Base-by-base conservation (phyloP, 2,329 filamentous ascomycete genomes). In the Fonsecaea nubica region DNA sequence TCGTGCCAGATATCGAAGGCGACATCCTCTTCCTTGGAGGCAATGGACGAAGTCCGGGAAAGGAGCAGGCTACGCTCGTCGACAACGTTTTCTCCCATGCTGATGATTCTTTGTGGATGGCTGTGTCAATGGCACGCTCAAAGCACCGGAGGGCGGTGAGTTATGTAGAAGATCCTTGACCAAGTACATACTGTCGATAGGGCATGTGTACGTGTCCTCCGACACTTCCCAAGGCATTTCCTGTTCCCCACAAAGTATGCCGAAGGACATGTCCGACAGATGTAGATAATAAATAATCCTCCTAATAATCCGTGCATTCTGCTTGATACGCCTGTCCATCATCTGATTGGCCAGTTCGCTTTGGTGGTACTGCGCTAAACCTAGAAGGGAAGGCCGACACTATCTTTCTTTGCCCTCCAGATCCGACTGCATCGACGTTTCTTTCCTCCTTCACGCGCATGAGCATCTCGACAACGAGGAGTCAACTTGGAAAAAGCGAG, bases 21-120 rank as follows among this genome's bases (percentile, higher is more conserved):
- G 30, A 33, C 18, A 18, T 54, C 59, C 18, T 56, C 36, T 21
- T 65, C 48, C 21, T 56, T 62, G 18, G 32, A 12, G 6, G 45
- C 5, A n/a, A 12, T 4, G 42, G 30, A 33, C 4, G 53, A 18
- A 32, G 35, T 33, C 40, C 40, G 18, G 18, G 56, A 35, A 33
- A 65, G 63, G 5, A 65, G 57, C 13, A 33, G 13, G 15, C 48
- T 13, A 32, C 48, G 57, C 21, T 65, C 63, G 12, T 55, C 52
- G 52, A 30, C 30, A 13, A 55, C 35, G 5, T 25, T 15, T 33
- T 55, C 52, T 13, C 25, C 52, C 52, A 55, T 55, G 13, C 25
- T 55, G 52, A 55, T 18, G 12, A 12, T 33, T 4, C 9, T 36
- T 33, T 33, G n/a, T 35, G 30, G 35, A 10, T 33, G 52, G 33